A percentile compares a stretch with the other conserved stretches of the same genome.
Conservation (phyloP, 768 basidiomycete species). For the Pluteus cervinus region DNA sequence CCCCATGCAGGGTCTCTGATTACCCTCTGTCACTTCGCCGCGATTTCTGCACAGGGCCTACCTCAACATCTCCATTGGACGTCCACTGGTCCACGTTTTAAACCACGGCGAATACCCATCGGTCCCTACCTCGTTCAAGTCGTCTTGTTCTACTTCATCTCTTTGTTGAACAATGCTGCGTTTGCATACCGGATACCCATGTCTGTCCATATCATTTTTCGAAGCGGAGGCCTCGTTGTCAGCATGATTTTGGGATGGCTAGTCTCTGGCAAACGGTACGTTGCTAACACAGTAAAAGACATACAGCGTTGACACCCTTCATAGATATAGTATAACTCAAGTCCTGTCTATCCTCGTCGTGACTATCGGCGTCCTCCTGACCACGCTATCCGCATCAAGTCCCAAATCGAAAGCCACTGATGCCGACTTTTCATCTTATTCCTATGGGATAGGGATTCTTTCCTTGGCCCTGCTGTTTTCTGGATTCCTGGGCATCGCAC, state of each 20-base stretch:
- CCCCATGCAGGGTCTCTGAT: conserved; percentile 76
- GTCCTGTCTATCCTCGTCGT: conserved; percentile 74
- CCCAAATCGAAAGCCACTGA: conserved; percentile 17
- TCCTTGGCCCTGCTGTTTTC: conserved; percentile 72
- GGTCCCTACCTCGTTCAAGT: conserved; percentile 75
- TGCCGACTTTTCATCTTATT: conserved; percentile 38
- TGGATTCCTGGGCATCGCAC: conserved; percentile 76
- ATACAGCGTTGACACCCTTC: conserved; percentile 13
- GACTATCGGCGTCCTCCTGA: conserved; percentile 70
- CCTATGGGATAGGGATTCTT: conserved; percentile 69
- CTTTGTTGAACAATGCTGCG: conserved; percentile 85
- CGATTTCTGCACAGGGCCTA: conserved; percentile 71
- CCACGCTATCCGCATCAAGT: conserved; percentile 71
- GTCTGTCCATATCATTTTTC: conserved; percentile 90
- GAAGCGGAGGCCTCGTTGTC: conserved; percentile 81
- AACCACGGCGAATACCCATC: conserved; percentile 64
- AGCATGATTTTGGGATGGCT: conserved; percentile 79
- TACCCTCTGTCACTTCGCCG: conserved; percentile 81
- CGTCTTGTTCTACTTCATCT: conserved; percentile 70
- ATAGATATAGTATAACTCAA: conserved; percentile 59
- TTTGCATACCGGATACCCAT: conserved; percentile 86
- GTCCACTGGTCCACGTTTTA: conserved; percentile 46
- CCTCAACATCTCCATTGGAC: conserved; percentile 55
- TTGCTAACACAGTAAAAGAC: conserved; percentile 4
- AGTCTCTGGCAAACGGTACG: conserved; percentile 57